Evolutionary conservation across 805 yeast species (phyloP), one percentile per base, ranked within the genome.

Genomic region (Schwanniomyces sp.): DNA sequence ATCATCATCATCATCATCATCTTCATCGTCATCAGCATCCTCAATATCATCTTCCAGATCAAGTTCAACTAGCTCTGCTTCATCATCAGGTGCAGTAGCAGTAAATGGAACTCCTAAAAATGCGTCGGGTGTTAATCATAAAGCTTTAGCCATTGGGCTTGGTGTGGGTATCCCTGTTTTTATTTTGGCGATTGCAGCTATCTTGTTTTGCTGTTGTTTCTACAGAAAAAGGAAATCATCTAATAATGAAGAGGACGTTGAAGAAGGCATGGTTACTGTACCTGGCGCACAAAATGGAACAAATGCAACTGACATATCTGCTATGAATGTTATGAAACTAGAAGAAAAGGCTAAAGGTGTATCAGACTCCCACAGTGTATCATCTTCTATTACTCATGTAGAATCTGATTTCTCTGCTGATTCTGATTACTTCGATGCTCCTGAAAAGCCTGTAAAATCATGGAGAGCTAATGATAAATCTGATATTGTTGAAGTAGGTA

Each of bases 91-190:
- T 12, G 34, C 61, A 9, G 47, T 57, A 11, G 40, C 55, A n/a
- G 21, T 11, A 32, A 32, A 32, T 14, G 21, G 21, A 6, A 7
- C 36, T 2, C 8, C 48, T 17, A 40, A 14, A 47, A 26, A 26
- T 29, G 8, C 44, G 12, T 27, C 44, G 14, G 41, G 52, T 21
- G 45, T 59, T 32, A 67, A 66, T 39, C 74, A 71, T 44, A 85
- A 79, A 53, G 78, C 80, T 2, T 72, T 88, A n/a, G 96, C 96
- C 0, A 87, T 92, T 60, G 96, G 91, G 1, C 78, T 91, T 50
- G 97, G 97, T 46, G 91, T 88, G n/a, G 88, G 86, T 1, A 76
- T 94, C 41, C 96, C 96, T 1, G 61, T 78, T 0, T 67, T 81
- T 3, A 76, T 77, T 1, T 56, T 87, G 0, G 56, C 83, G 7